A percentile compares a stretch with the other conserved stretches of the same genome.
phyloP scores from a whole-genome alignment of 1,284 basidiomycete genomes.

The Puccinia triticina region DNA sequence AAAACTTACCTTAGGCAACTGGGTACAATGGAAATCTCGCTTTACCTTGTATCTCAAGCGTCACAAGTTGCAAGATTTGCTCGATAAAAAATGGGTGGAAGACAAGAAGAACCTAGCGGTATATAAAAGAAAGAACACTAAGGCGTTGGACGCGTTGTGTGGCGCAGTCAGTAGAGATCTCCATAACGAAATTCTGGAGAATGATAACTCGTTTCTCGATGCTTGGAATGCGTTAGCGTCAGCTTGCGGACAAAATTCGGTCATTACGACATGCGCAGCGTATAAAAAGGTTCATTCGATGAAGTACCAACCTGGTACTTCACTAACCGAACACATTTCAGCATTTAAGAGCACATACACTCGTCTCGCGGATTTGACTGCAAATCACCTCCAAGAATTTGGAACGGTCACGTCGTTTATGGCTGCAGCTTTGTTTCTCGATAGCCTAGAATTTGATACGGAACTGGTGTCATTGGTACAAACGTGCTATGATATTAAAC shows the following conservation, averaged over 20 bases:
- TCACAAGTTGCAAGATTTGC: neutral
- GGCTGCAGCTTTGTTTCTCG: constrained; percentile 5
- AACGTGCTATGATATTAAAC: constrained; percentile 9
- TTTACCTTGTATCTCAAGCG: neutral
- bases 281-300: neutral
- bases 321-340: neutral
- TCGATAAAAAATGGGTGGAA: neutral
- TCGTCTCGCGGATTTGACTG: no score
- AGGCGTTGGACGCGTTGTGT: neutral
- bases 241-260: neutral
- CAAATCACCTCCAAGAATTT: neutral
- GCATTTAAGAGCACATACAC: neutral
- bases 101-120: neutral
- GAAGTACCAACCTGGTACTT: neutral
- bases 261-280: neutral
- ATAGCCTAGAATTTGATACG: constrained; percentile 1
- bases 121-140: neutral
- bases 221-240: neutral
- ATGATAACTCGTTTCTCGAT: neutral
- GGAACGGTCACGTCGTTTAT: neutral
- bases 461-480: neutral
- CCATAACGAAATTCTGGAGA: neutral
- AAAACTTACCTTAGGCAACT: no score
- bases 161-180: neutral
- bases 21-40: no score